A percentile compares a stretch with the other conserved stretches of the same genome.
Conservation (phyloP, 2,329 filamentous ascomycete genomes). For the Aspergillus fijiensis region DNA sequence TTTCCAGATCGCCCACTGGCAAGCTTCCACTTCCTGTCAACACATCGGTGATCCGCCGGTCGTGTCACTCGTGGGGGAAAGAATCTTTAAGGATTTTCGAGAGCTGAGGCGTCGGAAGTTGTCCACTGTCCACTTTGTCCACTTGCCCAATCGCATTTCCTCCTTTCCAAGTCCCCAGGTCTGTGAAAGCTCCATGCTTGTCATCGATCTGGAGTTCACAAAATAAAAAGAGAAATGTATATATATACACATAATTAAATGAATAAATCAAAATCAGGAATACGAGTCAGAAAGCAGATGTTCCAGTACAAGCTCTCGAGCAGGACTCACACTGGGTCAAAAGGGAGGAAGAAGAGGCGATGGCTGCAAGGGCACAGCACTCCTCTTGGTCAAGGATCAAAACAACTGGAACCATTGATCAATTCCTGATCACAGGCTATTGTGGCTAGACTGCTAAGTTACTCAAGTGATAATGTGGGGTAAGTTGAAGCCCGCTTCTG, state of each 20-base stretch:
- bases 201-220: no score
- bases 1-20: neutral
- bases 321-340: no score
- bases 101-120: neutral
- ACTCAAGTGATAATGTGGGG: neutral
- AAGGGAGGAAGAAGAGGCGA: neutral
- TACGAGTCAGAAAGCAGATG: no score
- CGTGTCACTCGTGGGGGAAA: neutral
- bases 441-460: no score
- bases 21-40: neutral
- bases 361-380: neutral
- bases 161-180: neutral
- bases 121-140: neutral
- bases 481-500: constrained; percentile 9
- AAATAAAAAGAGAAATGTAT: no score
- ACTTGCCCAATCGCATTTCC: neutral
- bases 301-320: no score
- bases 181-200: neutral
- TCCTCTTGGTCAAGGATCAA: neutral
- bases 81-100: neutral
- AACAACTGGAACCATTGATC: neutral
- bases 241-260: no score
- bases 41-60: neutral
- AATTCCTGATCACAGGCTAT: no score
- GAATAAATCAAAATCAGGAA: no score